phyloP scores from a whole-genome alignment of 768 basidiomycete species.

The Lanmaoa rubissima region DNA sequence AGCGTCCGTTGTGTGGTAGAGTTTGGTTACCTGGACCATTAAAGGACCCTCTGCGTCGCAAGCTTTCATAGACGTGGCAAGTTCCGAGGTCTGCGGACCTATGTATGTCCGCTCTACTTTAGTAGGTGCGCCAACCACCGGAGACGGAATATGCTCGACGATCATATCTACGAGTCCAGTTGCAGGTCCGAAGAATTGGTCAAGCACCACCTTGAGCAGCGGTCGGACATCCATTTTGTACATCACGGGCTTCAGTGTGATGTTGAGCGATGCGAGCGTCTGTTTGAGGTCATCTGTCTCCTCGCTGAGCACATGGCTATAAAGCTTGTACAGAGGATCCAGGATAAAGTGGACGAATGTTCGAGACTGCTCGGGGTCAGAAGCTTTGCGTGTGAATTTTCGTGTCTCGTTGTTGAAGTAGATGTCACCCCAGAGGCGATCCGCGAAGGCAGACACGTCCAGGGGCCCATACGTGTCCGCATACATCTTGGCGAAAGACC shows the following conservation, averaged over 20 bases:
- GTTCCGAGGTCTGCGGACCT: slow-evolving; percentile 80
- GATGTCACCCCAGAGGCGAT: slow-evolving; percentile 96
- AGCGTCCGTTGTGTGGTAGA: slow-evolving; percentile 96
- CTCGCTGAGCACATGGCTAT: slow-evolving; percentile 91
- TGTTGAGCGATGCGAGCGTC: slow-evolving; percentile 75
- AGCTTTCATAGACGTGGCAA: slow-evolving; percentile 76
- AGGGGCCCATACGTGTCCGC: slow-evolving; percentile 86
- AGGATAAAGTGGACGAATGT: slow-evolving; percentile 96
- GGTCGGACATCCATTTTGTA: slow-evolving; percentile 99
- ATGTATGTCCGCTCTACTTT: slow-evolving; percentile 87
- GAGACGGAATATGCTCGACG: slow-evolving; percentile 86
- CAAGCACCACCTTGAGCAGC: slow-evolving; percentile 86
- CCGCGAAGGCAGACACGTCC: slow-evolving; percentile 83
- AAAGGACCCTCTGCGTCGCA: slow-evolving; percentile 85
- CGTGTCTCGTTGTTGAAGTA: slow-evolving; percentile 84
- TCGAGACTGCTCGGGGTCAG: slow-evolving; percentile 70
- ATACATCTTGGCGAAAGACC: slow-evolving; percentile 95
- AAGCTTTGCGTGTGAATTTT: slow-evolving; percentile 85
- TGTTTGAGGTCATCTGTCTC: slow-evolving; percentile 84
- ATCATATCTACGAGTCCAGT: slow-evolving; percentile 93
- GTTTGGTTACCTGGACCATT: slow-evolving; percentile 90
- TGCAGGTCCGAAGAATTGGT: slow-evolving; percentile 93
- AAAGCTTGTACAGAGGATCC: slow-evolving; percentile 95
- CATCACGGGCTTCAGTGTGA: slow-evolving; percentile 86
- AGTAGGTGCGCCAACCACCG: slow-evolving; percentile 50